phyloP scores from a whole-genome alignment of 202 grass and related monocot species.

The Saccharum hybrid region DNA sequence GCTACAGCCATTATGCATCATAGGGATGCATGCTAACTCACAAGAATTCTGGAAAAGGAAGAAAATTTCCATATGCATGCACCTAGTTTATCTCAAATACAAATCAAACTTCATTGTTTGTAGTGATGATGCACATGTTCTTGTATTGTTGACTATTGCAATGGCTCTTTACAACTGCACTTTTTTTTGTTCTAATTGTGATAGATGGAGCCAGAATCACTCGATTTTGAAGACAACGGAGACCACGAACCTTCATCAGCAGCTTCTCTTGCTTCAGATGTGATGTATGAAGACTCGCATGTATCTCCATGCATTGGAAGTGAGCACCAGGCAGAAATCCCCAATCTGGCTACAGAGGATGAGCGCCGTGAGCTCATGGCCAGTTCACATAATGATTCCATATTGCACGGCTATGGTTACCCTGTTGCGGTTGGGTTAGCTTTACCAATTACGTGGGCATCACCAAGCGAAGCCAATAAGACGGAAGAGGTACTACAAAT shows the following conservation, averaged over 20 bases:
- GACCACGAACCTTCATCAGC: slow-evolving; percentile 52
- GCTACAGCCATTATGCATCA: slow-evolving; percentile 1
- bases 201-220: slow-evolving; percentile 52
- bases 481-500: slow-evolving; percentile 38
- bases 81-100: slow-evolving; percentile 39
- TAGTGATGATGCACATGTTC: slow-evolving; percentile 36
- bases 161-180: slow-evolving; percentile 23
- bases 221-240: slow-evolving; percentile 44
- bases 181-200: slow-evolving; percentile 44
- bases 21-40: slow-evolving; percentile 17
- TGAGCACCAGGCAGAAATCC: slow-evolving; percentile 81
- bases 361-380: slow-evolving; percentile 41
- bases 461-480: slow-evolving; percentile 35
- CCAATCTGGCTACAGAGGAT: slow-evolving; percentile 50
- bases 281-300: slow-evolving; percentile 60
- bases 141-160: slow-evolving; percentile 34
- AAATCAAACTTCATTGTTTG: slow-evolving; percentile 28
- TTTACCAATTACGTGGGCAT: slow-evolving; percentile 71
- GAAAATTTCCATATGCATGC: not conserved
- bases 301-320: slow-evolving; percentile 71
- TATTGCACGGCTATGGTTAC: slow-evolving; percentile 45
- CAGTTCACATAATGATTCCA: slow-evolving; percentile 29
- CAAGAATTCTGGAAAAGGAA: slow-evolving; percentile 11
- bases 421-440: slow-evolving; percentile 55
- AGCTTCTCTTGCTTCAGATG: slow-evolving; percentile 52